Evolutionary conservation across 352 stramenopile species (phyloP), one percentile per base, ranked within the genome.

Genomic region (Phytophthora podocarpi): DNA sequence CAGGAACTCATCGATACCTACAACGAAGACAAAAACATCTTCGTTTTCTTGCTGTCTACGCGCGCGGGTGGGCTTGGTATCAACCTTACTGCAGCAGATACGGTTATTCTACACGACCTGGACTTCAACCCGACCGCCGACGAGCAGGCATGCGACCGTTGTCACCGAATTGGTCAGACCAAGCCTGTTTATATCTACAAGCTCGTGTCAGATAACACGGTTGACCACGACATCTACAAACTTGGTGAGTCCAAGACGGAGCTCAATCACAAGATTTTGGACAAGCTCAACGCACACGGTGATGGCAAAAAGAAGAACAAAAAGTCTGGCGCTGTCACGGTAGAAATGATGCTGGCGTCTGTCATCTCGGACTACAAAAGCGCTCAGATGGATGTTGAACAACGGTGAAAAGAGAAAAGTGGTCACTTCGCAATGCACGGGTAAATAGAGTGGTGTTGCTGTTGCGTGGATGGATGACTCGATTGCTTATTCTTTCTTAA

Each of bases 1-100:
- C 88, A 96, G 51, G 77, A 65, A 5, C 64, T 95, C 23, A 96
- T 96, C 49, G 88, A 96, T 47, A 80, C 77, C 23, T 96, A 90
- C 72, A 94, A 92, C 51, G 59, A 97, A 69, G 96, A 98, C 63
- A 89, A 85, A 34, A 71, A 72, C 15, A 93, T 98, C 34, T 99
- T 99, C 69, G 90, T 98, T 8, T 99, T 99, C 66, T 77, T 99
- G 34, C 68, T 99, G 4, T 98, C 91, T 37, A 99, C 97, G 5
- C 85, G 97, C 26, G 97, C 97, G 2, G 97, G 97, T 53, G 97
- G 97, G 1, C 85, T 99, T 11, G 97, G 97, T 52, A 99, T 99
- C 70, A 99, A 99, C 74, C 74, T 99, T 37, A 98, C 95, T 10
- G 87, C 90, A 11, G 94, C 95, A 16, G 87, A 95, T 63, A 94